Conservation (phyloP, 2,329 filamentous ascomycete genomes). For the Cladorrhinum sp. region DNA sequence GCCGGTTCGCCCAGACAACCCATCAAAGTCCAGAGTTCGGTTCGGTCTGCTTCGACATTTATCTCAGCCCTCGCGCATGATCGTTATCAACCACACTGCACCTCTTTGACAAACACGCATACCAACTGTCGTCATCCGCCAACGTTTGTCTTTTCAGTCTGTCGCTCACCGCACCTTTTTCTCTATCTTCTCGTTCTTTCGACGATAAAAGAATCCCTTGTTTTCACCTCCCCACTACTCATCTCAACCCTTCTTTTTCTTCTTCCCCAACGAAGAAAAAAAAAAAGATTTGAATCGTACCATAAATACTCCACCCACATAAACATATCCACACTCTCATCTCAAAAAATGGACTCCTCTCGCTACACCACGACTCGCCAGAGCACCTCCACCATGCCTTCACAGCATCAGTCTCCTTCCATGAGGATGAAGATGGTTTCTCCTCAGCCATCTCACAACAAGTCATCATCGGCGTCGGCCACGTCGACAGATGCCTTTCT, state of each 20-base stretch:
- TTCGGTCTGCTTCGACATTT: conserved; percentile 9
- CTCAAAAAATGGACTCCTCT: conserved; percentile 31
- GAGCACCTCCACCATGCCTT: conserved; percentile 28
- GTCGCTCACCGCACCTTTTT: no score
- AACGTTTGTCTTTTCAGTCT: neutral
- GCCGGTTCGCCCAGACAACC: conserved; percentile 7
- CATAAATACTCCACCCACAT: neutral
- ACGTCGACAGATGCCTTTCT: conserved; percentile 58
- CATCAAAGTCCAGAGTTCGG: neutral
- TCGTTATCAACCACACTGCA: conserved; percentile 12
- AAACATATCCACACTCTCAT: neutral
- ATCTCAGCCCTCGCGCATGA: conserved; percentile 17
- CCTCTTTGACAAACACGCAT: conserved; percentile 2
- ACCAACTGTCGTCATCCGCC: conserved; percentile 1
- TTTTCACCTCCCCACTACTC: neutral
- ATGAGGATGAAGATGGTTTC: conserved; percentile 28
- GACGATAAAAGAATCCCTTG: neutral
- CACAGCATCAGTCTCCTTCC: conserved; percentile 30
- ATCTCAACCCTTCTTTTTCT: neutral
- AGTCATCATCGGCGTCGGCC: conserved; percentile 39
- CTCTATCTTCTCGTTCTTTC: neutral
- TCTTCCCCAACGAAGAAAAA: conserved; percentile 1
- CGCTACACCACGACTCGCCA: conserved; percentile 30
- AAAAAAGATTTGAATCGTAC: neutral
- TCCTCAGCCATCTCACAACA: conserved; percentile 31